Percentiles rank a stretch among this genome's conserved stretches.
Evolutionary conservation across 2,329 filamentous ascomycete species (phyloP).

Genomic region (Tympanopsis confertula): DNA sequence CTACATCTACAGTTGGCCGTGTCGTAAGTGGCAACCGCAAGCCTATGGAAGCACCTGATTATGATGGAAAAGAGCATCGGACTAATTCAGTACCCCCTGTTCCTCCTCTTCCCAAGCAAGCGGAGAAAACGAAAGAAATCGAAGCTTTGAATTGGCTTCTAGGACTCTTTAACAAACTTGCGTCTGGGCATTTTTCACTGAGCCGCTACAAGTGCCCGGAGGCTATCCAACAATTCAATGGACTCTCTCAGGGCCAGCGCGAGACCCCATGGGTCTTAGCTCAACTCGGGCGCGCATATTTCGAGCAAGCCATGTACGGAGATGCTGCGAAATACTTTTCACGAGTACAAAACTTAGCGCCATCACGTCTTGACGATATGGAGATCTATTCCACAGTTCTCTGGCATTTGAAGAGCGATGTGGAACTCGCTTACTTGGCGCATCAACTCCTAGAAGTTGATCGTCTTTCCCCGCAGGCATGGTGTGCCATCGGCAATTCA

Average conservation of each 20-base stretch:
- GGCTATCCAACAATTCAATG: constrained; percentile 62
- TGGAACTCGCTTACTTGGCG: constrained; percentile 80
- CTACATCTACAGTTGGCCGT: not conserved
- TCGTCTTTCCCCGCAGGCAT: constrained; percentile 84
- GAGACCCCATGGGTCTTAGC: constrained; percentile 90
- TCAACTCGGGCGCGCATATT: constrained; percentile 80
- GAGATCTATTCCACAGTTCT: constrained; percentile 96
- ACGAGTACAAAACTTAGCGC: constrained; percentile 66
- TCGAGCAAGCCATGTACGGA: constrained; percentile 76
- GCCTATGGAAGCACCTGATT: not conserved
- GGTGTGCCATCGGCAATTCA: constrained; percentile 90
- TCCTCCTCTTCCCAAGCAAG: constrained; percentile 15
- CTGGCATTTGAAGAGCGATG: constrained; percentile 93
- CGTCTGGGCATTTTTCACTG: constrained; percentile 66
- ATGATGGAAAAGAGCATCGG: not conserved
- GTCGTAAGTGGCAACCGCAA: not conserved
- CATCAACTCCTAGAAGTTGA: constrained; percentile 81
- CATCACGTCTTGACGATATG: constrained; percentile 83
- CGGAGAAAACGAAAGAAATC: constrained; percentile 53
- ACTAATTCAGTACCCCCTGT: constrained; percentile 4
- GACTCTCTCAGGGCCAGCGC: constrained; percentile 62
- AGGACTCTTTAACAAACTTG: constrained; percentile 72
- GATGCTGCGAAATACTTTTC: constrained; percentile 82
- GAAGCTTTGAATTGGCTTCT: constrained; percentile 69
- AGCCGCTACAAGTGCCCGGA: constrained; percentile 70